phyloP scores from a whole-genome alignment of 1,139 yeast species.

The Sugiyamaella neomexicana region DNA sequence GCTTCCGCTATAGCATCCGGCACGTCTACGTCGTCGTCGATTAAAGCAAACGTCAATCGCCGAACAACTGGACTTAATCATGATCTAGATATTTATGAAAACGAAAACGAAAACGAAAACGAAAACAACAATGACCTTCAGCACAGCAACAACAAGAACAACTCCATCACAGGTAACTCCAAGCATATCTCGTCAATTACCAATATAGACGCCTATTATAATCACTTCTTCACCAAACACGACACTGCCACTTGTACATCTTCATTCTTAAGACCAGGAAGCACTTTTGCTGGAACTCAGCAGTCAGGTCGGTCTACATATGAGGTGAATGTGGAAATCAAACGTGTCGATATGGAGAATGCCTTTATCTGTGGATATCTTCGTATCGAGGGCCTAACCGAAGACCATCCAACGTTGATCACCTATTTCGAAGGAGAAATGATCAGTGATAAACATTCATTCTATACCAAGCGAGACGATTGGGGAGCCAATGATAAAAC shows the following conservation, averaged over 20 bases:
- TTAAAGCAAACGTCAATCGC: neutral
- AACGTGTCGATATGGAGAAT: slow-evolving; percentile 62
- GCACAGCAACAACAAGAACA: neutral
- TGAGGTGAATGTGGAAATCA: slow-evolving; percentile 69
- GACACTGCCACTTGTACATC: slow-evolving; percentile 23
- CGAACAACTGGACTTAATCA: neutral
- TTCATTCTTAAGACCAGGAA: slow-evolving; percentile 55
- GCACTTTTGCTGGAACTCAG: slow-evolving; percentile 67
- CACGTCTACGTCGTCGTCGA: neutral
- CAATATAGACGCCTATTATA: slow-evolving; percentile 24
- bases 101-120: neutral
- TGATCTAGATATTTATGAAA: neutral
- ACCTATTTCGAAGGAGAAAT: slow-evolving; percentile 89
- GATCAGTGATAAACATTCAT: slow-evolving; percentile 59
- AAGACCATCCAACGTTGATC: slow-evolving; percentile 70
- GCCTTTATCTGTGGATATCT: slow-evolving; percentile 74
- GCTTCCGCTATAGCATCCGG: neutral
- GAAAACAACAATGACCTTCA: neutral
- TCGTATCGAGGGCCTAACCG: slow-evolving; percentile 77
- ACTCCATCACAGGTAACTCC: neutral
- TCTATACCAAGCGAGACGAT: slow-evolving; percentile 47
- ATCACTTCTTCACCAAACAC: slow-evolving; percentile 19
- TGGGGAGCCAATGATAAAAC: slow-evolving; percentile 68
- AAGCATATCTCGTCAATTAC: slow-evolving; percentile 11
- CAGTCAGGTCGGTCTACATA: slow-evolving; percentile 68